Evolutionary conservation across 2,329 filamentous ascomycete genomes (phyloP).

Genomic region (Diplodia corticola): DNA sequence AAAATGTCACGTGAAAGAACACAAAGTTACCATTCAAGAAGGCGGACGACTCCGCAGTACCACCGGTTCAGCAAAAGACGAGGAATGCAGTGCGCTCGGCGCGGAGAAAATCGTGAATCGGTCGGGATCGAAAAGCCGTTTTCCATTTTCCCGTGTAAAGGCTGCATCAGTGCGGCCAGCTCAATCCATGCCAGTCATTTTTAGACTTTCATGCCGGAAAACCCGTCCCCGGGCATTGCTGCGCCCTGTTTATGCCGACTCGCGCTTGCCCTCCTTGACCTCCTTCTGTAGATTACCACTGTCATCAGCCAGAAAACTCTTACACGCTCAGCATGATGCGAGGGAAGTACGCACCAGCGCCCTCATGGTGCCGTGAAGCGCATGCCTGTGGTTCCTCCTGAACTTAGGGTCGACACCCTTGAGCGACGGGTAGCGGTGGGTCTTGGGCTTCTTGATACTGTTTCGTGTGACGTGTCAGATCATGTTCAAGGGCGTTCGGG

Average conservation of each 20-base stretch:
- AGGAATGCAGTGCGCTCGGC: not conserved
- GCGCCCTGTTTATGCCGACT: constrained; percentile 66
- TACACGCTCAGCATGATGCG: not conserved
- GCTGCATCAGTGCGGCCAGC: constrained; percentile 19
- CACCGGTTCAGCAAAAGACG: not conserved
- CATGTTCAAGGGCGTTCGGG: constrained; percentile 20
- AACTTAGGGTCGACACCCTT: constrained; percentile 99
- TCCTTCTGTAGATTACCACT: constrained; percentile 70
- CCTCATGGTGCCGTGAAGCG: constrained; percentile 97
- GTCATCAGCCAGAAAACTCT: not conserved
- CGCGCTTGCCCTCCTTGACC: constrained; percentile 92
- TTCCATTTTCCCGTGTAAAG: constrained; percentile 21
- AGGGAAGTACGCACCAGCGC: constrained; percentile 72
- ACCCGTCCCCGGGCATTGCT: constrained; percentile 17
- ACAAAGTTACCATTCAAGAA: not conserved
- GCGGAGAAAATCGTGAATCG: not conserved
- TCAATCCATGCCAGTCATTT: constrained; percentile 22
- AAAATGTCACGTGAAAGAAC: not conserved
- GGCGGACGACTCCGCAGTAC: not conserved
- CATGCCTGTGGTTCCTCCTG: constrained; percentile 99
- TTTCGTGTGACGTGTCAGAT: constrained; percentile 22
- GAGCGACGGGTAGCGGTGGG: constrained; percentile 96
- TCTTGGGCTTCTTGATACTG: constrained; percentile 99
- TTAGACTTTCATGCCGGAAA: constrained; percentile 23
- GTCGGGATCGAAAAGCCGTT: constrained; percentile 23